phyloP scores from a whole-genome alignment of 495 filamentous ascomycete genomes.

The Xylaria castorea region DNA sequence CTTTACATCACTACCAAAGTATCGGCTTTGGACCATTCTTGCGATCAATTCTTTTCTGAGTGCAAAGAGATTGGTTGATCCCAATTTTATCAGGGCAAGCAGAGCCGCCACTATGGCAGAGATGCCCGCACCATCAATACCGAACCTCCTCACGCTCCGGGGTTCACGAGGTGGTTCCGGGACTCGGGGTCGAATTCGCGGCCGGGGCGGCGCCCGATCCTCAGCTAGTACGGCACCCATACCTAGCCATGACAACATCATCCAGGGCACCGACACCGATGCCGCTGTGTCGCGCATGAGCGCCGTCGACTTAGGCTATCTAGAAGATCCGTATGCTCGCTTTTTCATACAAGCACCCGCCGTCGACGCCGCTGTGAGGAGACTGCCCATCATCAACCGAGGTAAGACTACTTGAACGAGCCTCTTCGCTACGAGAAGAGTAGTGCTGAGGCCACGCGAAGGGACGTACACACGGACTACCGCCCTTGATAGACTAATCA shows the following conservation, averaged over 20 bases:
- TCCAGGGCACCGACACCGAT: slow-evolving; percentile 92
- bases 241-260: slow-evolving; percentile 55
- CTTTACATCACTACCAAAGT: not conserved
- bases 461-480: slow-evolving; percentile 94
- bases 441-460: slow-evolving; percentile 44
- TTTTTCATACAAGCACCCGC: slow-evolving; percentile 61
- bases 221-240: slow-evolving; percentile 31
- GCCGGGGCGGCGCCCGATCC: slow-evolving; percentile 42
- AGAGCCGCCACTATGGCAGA: slow-evolving; percentile 20
- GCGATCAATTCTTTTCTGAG: not conserved
- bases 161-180: slow-evolving; percentile 47
- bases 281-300: slow-evolving; percentile 87
- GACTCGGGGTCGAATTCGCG: slow-evolving; percentile 50
- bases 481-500: slow-evolving; percentile 82
- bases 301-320: slow-evolving; percentile 85
- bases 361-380: slow-evolving; percentile 49
- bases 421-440: slow-evolving; percentile 23
- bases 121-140: slow-evolving; percentile 78
- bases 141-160: slow-evolving; percentile 75
- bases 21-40: not conserved
- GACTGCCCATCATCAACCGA: slow-evolving; percentile 91
- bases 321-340: slow-evolving; percentile 79
- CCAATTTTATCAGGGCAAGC: not conserved
- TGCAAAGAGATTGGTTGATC: not conserved
- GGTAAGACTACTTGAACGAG: slow-evolving; percentile 57